Percentiles rank a stretch among this genome's conserved stretches.
These are phyloP conservation scores for Chalciporus piperatus DNA, from an alignment of 768 basidiomycete genomes.

Conservation along the genomic window DNA sequence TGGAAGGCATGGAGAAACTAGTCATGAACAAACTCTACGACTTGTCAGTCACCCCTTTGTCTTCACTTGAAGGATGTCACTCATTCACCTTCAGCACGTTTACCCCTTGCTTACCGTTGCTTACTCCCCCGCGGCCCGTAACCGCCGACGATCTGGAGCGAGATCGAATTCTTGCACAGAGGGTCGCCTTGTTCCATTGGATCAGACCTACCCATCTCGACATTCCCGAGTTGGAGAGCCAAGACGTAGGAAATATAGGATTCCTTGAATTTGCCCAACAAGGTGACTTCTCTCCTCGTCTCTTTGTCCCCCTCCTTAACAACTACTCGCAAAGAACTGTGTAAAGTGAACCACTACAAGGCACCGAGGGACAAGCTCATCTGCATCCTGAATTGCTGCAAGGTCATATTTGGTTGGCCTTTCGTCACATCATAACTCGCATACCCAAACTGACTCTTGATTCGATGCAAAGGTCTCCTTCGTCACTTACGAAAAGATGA, in stretches of 20 bases:
- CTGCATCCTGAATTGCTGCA: constrained; percentile 96
- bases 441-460: background rate
- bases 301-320: constrained; percentile 1
- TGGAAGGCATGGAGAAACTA: constrained; percentile 99
- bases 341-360: constrained; percentile 98
- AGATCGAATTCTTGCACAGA: constrained; percentile 85
- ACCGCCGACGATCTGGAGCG: constrained; percentile 96
- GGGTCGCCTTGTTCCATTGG: constrained; percentile 91
- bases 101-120: constrained; percentile 74
- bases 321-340: constrained; percentile 55
- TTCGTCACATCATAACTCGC: constrained; percentile 10
- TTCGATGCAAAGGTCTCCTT: constrained; percentile 63
- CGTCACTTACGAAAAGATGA: constrained; percentile 82
- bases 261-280: constrained; percentile 89
- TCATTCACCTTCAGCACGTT: constrained; percentile 65
- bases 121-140: constrained; percentile 68
- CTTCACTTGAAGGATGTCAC: background rate
- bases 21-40: constrained; percentile 98
- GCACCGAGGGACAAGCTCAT: constrained; percentile 98
- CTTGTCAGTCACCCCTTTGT: constrained; percentile 58
- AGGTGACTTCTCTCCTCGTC: constrained; percentile 44
- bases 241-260: constrained; percentile 48
- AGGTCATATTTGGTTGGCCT: constrained; percentile 92
- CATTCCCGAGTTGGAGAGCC: constrained; percentile 72
- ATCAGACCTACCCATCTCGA: constrained; percentile 87